These are phyloP conservation scores for Xylaria sp. DNA, from an alignment of 2,329 filamentous ascomycete genomes.

Conservation along the genomic window DNA sequence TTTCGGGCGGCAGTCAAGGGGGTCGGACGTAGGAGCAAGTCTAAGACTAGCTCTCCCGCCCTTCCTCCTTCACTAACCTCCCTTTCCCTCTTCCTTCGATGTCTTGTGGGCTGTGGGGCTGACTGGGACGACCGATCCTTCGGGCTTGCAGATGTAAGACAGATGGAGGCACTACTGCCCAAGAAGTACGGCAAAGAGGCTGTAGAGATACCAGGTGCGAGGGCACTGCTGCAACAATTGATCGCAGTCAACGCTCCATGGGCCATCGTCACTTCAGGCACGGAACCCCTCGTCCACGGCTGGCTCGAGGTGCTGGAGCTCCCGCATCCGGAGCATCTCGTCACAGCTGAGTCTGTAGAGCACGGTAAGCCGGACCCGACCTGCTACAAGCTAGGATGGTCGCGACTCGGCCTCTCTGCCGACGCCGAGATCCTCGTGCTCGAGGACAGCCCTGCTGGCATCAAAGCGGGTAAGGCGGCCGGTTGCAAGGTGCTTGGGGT, in stretches of 20 bases:
- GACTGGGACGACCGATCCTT: constrained; percentile 30
- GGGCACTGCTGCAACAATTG: constrained; percentile 74
- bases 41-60: constrained; percentile 24
- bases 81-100: constrained; percentile 28
- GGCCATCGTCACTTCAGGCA: constrained; percentile 88
- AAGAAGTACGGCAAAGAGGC: constrained; percentile 81
- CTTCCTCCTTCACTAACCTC: constrained; percentile 6
- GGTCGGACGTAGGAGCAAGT: constrained; percentile 18
- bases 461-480: constrained; percentile 83
- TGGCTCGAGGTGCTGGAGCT: constrained; percentile 77
- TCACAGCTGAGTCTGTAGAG: constrained; percentile 80
- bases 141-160: constrained; percentile 72
- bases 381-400: constrained; percentile 77
- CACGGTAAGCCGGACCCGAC: constrained; percentile 81
- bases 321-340: constrained; percentile 72
- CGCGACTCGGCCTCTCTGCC: constrained; percentile 66
- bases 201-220: constrained; percentile 85
- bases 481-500: constrained; percentile 88
- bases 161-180: constrained; percentile 82
- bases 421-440: constrained; percentile 74
- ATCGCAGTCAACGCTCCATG: constrained; percentile 74
- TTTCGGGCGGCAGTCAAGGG: constrained; percentile 13
- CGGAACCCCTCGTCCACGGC: constrained; percentile 72
- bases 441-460: constrained; percentile 90
- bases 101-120: constrained; percentile 27